Conservation (phyloP, 1,284 basidiomycete genomes). For the Schizophyllum amplum region DNA sequence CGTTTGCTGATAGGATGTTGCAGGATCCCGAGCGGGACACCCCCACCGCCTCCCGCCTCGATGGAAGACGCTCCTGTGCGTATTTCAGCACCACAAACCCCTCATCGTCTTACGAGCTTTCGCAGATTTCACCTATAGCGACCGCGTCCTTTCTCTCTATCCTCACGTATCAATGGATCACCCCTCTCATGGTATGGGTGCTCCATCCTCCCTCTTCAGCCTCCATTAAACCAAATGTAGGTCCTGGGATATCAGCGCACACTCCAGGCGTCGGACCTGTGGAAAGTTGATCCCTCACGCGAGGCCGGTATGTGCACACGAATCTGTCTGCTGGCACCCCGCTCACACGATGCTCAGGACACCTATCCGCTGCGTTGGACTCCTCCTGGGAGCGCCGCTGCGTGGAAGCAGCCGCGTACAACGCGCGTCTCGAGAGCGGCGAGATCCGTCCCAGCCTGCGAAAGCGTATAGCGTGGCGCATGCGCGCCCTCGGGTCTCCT, state of each 20-base stretch:
- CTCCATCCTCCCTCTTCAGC: not conserved
- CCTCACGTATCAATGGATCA: slow-evolving; percentile 59
- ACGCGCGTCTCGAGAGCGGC: slow-evolving; percentile 39
- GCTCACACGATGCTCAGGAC: not conserved
- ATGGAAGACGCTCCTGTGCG: slow-evolving; percentile 49
- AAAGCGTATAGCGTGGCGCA: slow-evolving; percentile 36
- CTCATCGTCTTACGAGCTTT: not conserved
- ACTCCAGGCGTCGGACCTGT: slow-evolving; percentile 67
- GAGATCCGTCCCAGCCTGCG: slow-evolving; percentile 30
- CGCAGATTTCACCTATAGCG: slow-evolving; percentile 48
- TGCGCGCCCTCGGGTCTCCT: slow-evolving; percentile 23
- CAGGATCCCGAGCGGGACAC: slow-evolving; percentile 53
- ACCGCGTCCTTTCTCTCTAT: slow-evolving; percentile 47
- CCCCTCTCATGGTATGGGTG: slow-evolving; percentile 55
- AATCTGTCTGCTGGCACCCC: not conserved
- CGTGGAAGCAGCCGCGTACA: slow-evolving; percentile 44
- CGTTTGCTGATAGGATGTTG: not conserved
- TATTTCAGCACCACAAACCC: not conserved
- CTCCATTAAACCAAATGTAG: slow-evolving; percentile 17
- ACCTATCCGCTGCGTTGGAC: slow-evolving; percentile 41
- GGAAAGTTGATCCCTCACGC: slow-evolving; percentile 53
- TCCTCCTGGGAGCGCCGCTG: slow-evolving; percentile 41
- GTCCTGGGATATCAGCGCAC: slow-evolving; percentile 61
- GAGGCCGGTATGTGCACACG: slow-evolving; percentile 27
- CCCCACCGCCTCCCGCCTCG: slow-evolving; percentile 46